These are phyloP conservation scores for Geranium incanum DNA, from an alignment of 441 rosid species.

Conservation along the genomic window DNA sequence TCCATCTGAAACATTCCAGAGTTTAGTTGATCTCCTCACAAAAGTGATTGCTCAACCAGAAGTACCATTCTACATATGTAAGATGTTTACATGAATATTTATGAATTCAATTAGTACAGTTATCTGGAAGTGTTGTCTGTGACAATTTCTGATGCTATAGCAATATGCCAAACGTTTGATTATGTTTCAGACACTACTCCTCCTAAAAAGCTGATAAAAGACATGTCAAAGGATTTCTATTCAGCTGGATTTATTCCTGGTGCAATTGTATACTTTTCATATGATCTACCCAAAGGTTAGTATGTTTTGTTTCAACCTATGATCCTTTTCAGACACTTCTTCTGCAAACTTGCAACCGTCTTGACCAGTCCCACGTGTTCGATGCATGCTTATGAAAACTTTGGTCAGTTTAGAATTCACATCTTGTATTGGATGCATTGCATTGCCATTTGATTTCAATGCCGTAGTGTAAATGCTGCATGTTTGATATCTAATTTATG, in stretches of 20 bases:
- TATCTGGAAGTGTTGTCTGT: background rate
- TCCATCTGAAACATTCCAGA: constrained; percentile 66
- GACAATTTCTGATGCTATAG: constrained; percentile 10
- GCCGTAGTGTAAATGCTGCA: background rate
- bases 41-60: constrained; percentile 58
- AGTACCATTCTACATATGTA: constrained; percentile 70
- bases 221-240: constrained; percentile 65
- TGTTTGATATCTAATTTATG: background rate
- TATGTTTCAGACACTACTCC: constrained; percentile 67
- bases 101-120: background rate
- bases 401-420: background rate
- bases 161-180: constrained; percentile 9
- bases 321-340: background rate
- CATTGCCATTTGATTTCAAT: background rate
- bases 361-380: background rate
- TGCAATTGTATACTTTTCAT: constrained; percentile 79
- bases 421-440: background rate
- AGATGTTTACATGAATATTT: constrained; percentile 13
- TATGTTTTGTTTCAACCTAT: constrained; percentile 5
- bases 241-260: constrained; percentile 86
- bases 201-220: constrained; percentile 74
- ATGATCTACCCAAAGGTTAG: constrained; percentile 61
- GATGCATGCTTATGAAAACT: background rate
- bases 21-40: constrained; percentile 60
- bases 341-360: background rate